A percentile compares a stretch with the other conserved stretches of the same genome.
Evolutionary conservation across 148 eudicot species (phyloP).

Genomic region (Camellia japonica): DNA sequence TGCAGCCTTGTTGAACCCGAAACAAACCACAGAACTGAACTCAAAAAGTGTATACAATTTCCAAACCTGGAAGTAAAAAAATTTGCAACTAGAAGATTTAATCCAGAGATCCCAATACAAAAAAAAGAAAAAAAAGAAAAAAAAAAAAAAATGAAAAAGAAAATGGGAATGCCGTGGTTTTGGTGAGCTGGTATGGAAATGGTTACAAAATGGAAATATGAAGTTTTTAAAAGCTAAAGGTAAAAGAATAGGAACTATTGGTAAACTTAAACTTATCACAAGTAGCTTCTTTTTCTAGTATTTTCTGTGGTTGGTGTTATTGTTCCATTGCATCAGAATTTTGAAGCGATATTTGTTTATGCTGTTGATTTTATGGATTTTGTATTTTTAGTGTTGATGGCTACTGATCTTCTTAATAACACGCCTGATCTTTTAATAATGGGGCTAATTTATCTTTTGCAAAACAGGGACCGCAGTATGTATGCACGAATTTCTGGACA

Average conservation of each 20-base stretch:
- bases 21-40: background rate
- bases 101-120: background rate
- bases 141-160: background rate
- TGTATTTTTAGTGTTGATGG: background rate
- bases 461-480: slow-evolving; percentile 91
- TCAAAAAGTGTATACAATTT: background rate
- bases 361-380: background rate
- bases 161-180: background rate
- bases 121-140: background rate
- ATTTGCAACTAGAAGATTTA: background rate
- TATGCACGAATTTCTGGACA: slow-evolving; percentile 82
- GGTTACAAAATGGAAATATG: background rate
- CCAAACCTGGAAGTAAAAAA: background rate
- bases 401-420: background rate
- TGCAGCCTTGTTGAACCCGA: too few relatives aligned
- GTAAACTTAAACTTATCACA: background rate
- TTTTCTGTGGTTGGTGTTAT: background rate
- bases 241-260: background rate
- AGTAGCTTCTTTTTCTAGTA: background rate
- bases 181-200: background rate
- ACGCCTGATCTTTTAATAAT: background rate
- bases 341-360: background rate
- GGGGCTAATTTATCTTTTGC: slow-evolving; percentile 5
- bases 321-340: background rate
- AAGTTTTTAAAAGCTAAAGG: background rate